Evolutionary conservation across 768 basidiomycete genomes (phyloP), one percentile per base, ranked within the genome.

Genomic region (Russula ochroleuca): DNA sequence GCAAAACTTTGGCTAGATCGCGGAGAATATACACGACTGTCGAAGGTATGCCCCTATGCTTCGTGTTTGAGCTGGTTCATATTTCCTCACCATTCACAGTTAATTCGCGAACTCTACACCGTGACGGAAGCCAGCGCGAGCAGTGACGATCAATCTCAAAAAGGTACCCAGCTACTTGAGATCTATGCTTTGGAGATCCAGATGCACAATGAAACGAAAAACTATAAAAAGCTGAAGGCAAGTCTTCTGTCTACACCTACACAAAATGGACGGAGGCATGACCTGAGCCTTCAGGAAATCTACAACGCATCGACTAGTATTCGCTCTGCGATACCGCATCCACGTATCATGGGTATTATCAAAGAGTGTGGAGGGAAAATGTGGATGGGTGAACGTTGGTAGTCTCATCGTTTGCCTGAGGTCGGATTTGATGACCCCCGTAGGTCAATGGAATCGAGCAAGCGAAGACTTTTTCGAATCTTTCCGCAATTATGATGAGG

Each of bases 281-380:
- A 56, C 55, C 40, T 15, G 8, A 15, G 9, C n/a, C 21, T 48
- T 14, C 70, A 97, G 93, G 94, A 97, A 76, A 97, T 98, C 59
- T 99, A 99, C 77, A 95, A 97, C 68, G 94, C 96, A 11, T 88
- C 92, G 14, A 91, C 91, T 67, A 84, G 86, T 49, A 92, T 99
- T 57, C 89, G 92, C 25, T 94, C 93, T 9, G 97, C 97, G 11
- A 98, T 99, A 65, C 94, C 97, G 17, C 97, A 98, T 77, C 97
- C 97, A 11, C 84, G 94, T 35, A 98, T 98, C 71, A 95, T 98
- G 90, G 97, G 96, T 48, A 93, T 98, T 57, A 98, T 99, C 77
- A 92, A 95, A 72, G 97, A 99, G 75, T 98, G 96, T 69, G 97
- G 97, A 17, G 97, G 97, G 2, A 99, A 99, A 77, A 99, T 99